phyloP scores from a whole-genome alignment of 495 filamentous ascomycete genomes.

The Margaritispora aquatica region DNA sequence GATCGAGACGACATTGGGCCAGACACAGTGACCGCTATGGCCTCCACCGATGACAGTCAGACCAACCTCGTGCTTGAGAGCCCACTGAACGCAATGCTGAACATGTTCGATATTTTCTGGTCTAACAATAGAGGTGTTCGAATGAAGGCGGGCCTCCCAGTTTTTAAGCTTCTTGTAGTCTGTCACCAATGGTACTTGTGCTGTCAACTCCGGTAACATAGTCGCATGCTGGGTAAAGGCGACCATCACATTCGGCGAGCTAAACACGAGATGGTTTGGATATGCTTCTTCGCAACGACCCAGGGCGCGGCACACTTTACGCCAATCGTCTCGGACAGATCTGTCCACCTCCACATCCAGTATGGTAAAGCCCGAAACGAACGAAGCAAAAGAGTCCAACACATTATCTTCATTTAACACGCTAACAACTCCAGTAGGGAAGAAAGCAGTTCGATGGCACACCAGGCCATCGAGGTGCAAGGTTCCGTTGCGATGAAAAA shows the following conservation, averaged over 20 bases:
- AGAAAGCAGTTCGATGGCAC: slow-evolving; percentile 44
- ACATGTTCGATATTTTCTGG: slow-evolving; percentile 46
- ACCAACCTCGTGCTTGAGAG: slow-evolving; percentile 40
- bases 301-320: slow-evolving; percentile 44
- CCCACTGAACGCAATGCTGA: slow-evolving; percentile 54
- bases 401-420: slow-evolving; percentile 41
- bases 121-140: slow-evolving; percentile 37
- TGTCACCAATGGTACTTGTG: slow-evolving; percentile 38
- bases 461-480: slow-evolving; percentile 43
- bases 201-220: slow-evolving; percentile 40
- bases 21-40: slow-evolving; percentile 54
- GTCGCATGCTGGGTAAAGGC: slow-evolving; percentile 45
- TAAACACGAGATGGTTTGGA: slow-evolving; percentile 42
- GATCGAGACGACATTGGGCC: slow-evolving; percentile 46
- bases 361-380: slow-evolving; percentile 43
- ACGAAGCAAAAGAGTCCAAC: slow-evolving; percentile 48
- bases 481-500: slow-evolving; percentile 47
- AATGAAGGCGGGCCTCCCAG: slow-evolving; percentile 40
- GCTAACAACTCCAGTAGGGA: slow-evolving; percentile 41
- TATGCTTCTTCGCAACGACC: slow-evolving; percentile 36
- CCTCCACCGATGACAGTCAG: slow-evolving; percentile 52
- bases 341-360: slow-evolving; percentile 33
- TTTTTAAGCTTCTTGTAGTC: slow-evolving; percentile 42
- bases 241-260: slow-evolving; percentile 45
- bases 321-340: slow-evolving; percentile 38